Evolutionary conservation across 2,329 filamentous ascomycete species (phyloP).

Genomic region (Dothistroma septosporum): DNA sequence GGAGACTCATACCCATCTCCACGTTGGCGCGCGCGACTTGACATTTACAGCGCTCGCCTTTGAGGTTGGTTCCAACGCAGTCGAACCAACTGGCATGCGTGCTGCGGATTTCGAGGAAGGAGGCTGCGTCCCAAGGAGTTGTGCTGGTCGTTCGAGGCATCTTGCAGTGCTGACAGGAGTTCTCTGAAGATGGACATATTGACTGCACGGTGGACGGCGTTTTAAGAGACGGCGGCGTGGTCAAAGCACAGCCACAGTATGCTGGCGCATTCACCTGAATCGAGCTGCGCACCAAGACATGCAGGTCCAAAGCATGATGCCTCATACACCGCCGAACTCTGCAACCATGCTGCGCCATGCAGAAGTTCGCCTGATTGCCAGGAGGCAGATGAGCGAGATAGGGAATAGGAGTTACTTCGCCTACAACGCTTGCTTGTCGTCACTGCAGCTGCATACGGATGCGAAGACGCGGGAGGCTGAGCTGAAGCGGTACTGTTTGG

Average conservation of each 20-base stretch:
- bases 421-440: not conserved
- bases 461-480: too few relatives aligned
- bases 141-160: not conserved
- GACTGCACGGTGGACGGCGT: not conserved
- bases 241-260: not conserved
- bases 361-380: not conserved
- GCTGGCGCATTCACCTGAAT: not conserved
- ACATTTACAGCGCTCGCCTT: not conserved
- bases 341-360: not conserved
- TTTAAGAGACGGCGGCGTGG: not conserved
- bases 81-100: not conserved
- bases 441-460: not conserved
- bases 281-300: not conserved
- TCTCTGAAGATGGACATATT: not conserved
- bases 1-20: not conserved
- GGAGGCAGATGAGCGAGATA: not conserved
- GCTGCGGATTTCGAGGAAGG: not conserved
- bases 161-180: not conserved
- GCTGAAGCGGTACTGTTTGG: too few relatives aligned
- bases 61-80: not conserved
- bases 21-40: not conserved
- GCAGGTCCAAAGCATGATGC: not conserved
- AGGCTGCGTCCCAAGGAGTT: not conserved
- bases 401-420: not conserved
- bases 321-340: not conserved